Conservation (phyloP, 2,329 filamentous ascomycete genomes). For the Trichoderma simmonsii region DNA sequence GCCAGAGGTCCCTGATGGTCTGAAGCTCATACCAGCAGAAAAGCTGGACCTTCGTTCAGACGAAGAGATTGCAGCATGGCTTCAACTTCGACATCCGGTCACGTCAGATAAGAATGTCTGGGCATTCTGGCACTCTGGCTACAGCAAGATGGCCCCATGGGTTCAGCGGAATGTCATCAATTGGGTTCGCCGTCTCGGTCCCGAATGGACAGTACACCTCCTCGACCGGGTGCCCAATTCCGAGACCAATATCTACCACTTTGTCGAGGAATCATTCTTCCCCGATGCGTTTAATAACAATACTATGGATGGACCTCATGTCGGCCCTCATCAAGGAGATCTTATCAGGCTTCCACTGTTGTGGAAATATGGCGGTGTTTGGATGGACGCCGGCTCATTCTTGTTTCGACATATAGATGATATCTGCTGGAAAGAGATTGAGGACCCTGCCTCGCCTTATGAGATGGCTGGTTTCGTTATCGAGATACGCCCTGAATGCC, state of each 20-base stretch:
- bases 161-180: conserved; percentile 36
- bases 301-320: conserved; percentile 43
- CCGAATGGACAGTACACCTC: conserved; percentile 39
- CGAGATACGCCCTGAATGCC: conserved; percentile 30
- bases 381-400: conserved; percentile 43
- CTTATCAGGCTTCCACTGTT: conserved; percentile 43
- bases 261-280: conserved; percentile 33
- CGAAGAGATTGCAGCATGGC: conserved; percentile 31
- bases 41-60: conserved; percentile 29
- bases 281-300: conserved; percentile 41
- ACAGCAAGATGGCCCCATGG: conserved; percentile 33
- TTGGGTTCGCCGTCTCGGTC: conserved; percentile 36
- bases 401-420: conserved; percentile 40
- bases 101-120: conserved; percentile 41
- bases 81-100: conserved; percentile 31
- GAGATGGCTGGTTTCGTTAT: conserved; percentile 25
- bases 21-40: conserved; percentile 7
- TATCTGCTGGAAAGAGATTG: conserved; percentile 42
- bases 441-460: conserved; percentile 34
- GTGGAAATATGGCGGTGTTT: conserved; percentile 41
- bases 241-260: conserved; percentile 36
- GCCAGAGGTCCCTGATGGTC: neutral
- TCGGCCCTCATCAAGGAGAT: conserved; percentile 45
- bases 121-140: conserved; percentile 42
- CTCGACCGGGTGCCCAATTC: conserved; percentile 37